A percentile compares a stretch with the other conserved stretches of the same genome.
phyloP scores from a whole-genome alignment of 2,329 filamentous ascomycete species.

The Trichoderma oligosporum region DNA sequence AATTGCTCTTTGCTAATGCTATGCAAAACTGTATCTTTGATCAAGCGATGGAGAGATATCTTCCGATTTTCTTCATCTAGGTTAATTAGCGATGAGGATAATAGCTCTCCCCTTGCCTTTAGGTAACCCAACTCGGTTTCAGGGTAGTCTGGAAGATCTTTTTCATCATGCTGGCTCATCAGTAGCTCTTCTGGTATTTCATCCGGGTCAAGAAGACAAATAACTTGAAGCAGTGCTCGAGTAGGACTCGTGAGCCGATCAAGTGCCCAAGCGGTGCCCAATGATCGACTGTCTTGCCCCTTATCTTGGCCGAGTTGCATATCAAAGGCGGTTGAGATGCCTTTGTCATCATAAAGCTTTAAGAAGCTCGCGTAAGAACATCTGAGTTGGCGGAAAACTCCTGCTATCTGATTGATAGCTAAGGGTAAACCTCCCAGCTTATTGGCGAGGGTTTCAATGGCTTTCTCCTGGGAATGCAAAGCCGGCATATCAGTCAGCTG shows the following conservation, averaged over 20 bases:
- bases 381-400: neutral
- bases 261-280: neutral
- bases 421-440: neutral
- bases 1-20: neutral
- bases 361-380: neutral
- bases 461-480: neutral
- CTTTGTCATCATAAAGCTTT: neutral
- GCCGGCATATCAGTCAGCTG: neutral
- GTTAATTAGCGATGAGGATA: neutral
- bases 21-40: neutral
- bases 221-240: neutral
- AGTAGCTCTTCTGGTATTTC: neutral
- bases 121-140: neutral
- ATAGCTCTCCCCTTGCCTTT: neutral
- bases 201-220: neutral
- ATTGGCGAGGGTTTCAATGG: neutral
- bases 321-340: neutral
- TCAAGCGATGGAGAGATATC: neutral
- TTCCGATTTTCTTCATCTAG: neutral
- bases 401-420: neutral
- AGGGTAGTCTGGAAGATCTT: neutral
- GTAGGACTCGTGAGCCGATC: neutral
- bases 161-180: neutral
- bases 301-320: neutral
- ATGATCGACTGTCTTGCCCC: neutral